A percentile compares a stretch with the other conserved stretches of the same genome.
phyloP scores from a whole-genome alignment of 345 rosid genomes.

The Hevea brasiliensis region DNA sequence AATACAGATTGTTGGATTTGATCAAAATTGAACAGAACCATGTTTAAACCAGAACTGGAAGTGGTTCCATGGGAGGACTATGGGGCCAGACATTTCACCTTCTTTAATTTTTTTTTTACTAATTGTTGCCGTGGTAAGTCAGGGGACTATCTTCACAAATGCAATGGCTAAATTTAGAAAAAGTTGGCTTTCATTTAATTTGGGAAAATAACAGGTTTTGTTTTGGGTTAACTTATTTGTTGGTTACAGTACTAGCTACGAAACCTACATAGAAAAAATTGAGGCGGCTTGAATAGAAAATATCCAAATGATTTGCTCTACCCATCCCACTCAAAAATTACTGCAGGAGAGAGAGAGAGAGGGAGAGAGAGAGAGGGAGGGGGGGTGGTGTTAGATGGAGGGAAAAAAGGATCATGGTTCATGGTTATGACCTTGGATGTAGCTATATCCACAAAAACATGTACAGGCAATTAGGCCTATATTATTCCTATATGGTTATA shows the following conservation, averaged over 20 bases:
- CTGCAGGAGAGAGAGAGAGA: background rate
- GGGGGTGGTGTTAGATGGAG: background rate
- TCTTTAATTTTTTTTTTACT: background rate
- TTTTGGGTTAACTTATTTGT: background rate
- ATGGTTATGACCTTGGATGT: constrained; percentile 2
- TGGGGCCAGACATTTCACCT: background rate
- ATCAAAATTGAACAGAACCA: too few species aligned
- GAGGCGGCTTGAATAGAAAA: background rate
- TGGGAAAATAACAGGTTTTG: background rate
- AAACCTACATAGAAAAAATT: background rate
- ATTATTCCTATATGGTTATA: background rate
- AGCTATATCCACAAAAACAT: background rate
- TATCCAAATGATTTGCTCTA: background rate
- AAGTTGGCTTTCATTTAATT: background rate
- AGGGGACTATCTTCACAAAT: background rate
- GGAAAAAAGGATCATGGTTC: background rate
- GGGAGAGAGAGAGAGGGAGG: background rate
- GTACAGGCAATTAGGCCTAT: background rate
- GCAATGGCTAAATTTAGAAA: background rate
- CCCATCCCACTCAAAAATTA: background rate
- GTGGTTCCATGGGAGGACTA: too few species aligned
- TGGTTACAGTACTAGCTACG: background rate
- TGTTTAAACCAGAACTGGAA: too few species aligned
- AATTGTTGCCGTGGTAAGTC: background rate
- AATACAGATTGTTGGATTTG: too few species aligned